Conservation (phyloP, 352 stramenopile species). For the Globisporangium solare region DNA sequence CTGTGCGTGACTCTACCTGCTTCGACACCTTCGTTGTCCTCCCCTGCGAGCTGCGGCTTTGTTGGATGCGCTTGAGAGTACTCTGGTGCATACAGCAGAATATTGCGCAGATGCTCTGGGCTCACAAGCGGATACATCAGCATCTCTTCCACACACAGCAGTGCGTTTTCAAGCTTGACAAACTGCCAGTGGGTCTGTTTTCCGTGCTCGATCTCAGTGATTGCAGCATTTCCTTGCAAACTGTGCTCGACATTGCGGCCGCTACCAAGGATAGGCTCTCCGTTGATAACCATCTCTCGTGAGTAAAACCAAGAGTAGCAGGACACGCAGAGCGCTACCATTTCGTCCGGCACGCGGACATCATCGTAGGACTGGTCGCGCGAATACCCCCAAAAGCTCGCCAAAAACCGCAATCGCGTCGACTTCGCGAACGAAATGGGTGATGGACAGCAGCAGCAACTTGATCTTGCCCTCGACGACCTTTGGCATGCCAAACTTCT, state of each 20-base stretch:
- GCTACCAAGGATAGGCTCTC: slow-evolving; percentile 19
- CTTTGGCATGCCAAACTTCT: slow-evolving; percentile 44
- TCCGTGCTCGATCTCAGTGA: slow-evolving; percentile 12
- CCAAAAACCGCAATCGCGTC: slow-evolving; percentile 66
- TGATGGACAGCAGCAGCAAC: slow-evolving; percentile 55
- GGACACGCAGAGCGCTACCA: slow-evolving; percentile 52
- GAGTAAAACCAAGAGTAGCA: slow-evolving; percentile 60
- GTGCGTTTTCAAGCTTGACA: slow-evolving; percentile 38
- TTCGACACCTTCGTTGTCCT: not conserved
- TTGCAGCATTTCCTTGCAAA: not conserved
- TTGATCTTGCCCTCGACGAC: slow-evolving; percentile 62
- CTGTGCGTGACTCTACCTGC: not conserved
- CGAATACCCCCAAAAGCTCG: slow-evolving; percentile 56
- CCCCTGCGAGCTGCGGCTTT: not conserved
- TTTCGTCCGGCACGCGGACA: slow-evolving; percentile 33
- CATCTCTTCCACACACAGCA: slow-evolving; percentile 66
- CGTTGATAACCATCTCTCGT: slow-evolving; percentile 54
- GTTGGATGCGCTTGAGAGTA: slow-evolving; percentile 32
- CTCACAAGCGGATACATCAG: slow-evolving; percentile 67
- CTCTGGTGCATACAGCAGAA: slow-evolving; percentile 45
- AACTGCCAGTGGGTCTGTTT: slow-evolving; percentile 58
- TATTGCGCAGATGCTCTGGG: slow-evolving; percentile 50
- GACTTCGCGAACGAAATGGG: slow-evolving; percentile 37
- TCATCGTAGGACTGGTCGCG: slow-evolving; percentile 14
- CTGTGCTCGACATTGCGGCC: not conserved